These are phyloP conservation scores for Mycosarcoma maydis DNA, from an alignment of 1,284 basidiomycete genomes.

Conservation along the genomic window DNA sequence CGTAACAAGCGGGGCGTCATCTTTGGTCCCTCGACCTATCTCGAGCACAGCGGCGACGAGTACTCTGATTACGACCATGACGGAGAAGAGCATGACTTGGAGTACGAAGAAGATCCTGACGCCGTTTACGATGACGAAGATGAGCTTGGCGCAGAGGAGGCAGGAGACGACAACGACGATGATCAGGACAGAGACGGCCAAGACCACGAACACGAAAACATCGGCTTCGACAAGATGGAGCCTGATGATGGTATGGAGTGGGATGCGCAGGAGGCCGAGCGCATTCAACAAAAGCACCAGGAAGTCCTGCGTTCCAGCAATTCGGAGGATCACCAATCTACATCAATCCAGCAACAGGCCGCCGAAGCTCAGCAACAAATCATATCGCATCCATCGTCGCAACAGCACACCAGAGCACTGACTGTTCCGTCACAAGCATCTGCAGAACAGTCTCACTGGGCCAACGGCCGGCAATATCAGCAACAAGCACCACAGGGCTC, in stretches of 20 bases:
- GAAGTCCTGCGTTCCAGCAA: slow-evolving; percentile 15
- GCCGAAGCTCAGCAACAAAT: slow-evolving; percentile 15
- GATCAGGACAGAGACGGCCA: neutral
- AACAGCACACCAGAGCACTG: slow-evolving; percentile 11
- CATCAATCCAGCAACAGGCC: slow-evolving; percentile 34
- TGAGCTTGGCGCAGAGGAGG: slow-evolving; percentile 10
- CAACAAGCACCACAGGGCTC: slow-evolving; percentile 51
- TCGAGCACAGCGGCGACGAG: slow-evolving; percentile 65
- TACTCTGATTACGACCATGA: slow-evolving; percentile 57
- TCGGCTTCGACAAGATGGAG: slow-evolving; percentile 67
- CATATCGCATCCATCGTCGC: slow-evolving; percentile 20
- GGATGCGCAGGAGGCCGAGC: slow-evolving; percentile 69
- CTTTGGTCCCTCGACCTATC: slow-evolving; percentile 62
- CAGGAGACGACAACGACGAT: slow-evolving; percentile 2
- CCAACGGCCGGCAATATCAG: slow-evolving; percentile 23
- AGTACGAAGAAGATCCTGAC: slow-evolving; percentile 48
- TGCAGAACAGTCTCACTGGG: slow-evolving; percentile 9
- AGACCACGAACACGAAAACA: slow-evolving; percentile 6
- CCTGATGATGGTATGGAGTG: slow-evolving; percentile 71
- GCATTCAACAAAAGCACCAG: slow-evolving; percentile 60
- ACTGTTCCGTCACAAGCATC: slow-evolving; percentile 16
- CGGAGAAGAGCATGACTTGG: slow-evolving; percentile 53
- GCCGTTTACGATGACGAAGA: slow-evolving; percentile 49
- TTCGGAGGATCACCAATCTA: slow-evolving; percentile 20
- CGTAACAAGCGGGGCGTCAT: slow-evolving; percentile 58